phyloP scores from a whole-genome alignment of 805 yeast species.

The Diddensiella santjacobensis region DNA sequence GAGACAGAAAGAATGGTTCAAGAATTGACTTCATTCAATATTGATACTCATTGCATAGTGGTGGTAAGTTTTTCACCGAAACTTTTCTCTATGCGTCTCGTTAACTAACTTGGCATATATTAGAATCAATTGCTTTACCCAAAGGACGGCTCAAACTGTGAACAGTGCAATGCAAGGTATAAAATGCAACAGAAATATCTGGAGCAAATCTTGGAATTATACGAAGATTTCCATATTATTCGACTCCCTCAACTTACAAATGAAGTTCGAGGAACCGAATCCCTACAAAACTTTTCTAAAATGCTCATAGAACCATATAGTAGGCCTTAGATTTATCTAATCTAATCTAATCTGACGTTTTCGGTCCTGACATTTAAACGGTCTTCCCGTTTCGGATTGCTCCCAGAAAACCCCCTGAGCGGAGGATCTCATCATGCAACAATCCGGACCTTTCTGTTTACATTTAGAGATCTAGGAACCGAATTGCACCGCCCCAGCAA shows the following conservation, averaged over 20 bases:
- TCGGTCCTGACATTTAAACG: no score
- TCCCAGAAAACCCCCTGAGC: no score
- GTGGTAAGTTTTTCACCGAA: conserved; percentile 37
- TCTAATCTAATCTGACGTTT: no score
- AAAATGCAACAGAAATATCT: conserved; percentile 94
- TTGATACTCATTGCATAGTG: conserved; percentile 95
- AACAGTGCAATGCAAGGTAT: conserved; percentile 88
- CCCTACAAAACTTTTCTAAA: conserved; percentile 76
- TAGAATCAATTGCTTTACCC: conserved; percentile 83
- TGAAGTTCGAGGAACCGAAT: conserved; percentile 90
- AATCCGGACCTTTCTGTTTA: no score
- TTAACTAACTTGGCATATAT: neutral
- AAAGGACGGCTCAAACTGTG: conserved; percentile 65
- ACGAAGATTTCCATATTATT: conserved; percentile 94
- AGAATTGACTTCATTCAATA: conserved; percentile 88
- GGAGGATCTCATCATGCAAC: no score
- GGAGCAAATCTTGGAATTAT: conserved; percentile 91
- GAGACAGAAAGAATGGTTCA: conserved; percentile 98
- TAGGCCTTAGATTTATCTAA: neutral
- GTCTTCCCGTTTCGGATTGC: no score
- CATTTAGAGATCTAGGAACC: no score
- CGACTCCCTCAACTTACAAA: conserved; percentile 93
- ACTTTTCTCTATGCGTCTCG: neutral
- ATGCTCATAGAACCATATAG: conserved; percentile 62
- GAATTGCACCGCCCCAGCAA: no score